Evolutionary conservation across 306 rosid species (phyloP).

Genomic region (Medicago lupulina): DNA sequence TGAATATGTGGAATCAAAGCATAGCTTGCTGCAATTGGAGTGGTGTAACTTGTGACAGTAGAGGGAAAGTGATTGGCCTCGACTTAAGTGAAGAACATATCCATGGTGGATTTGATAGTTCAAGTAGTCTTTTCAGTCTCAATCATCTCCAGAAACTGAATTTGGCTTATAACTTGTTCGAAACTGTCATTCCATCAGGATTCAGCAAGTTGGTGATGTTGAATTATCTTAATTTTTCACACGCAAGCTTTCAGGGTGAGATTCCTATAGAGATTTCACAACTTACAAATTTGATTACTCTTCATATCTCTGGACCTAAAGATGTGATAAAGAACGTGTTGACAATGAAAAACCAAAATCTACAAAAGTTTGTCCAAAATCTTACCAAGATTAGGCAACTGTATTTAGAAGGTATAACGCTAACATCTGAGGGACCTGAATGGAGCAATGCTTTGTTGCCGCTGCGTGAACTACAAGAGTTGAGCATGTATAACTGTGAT

Average conservation of each 20-base stretch:
- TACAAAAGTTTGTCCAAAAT: conserved; percentile 24
- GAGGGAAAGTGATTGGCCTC: conserved; percentile 28
- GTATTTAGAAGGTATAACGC: conserved; percentile 46
- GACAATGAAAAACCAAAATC: conserved; percentile 30
- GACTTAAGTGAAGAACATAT: conserved; percentile 18
- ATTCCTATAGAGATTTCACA: too few species aligned
- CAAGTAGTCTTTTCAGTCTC: conserved; percentile 41
- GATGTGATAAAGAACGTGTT: not conserved
- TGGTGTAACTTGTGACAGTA: conserved; percentile 47
- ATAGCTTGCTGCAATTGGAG: conserved; percentile 46
- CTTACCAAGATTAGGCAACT: conserved; percentile 37
- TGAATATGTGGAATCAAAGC: not conserved
- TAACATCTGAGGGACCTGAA: conserved; percentile 42
- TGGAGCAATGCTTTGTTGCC: conserved; percentile 48
- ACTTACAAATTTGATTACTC: conserved; percentile 34
- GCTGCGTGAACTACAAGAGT: not conserved
- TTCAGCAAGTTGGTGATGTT: too few species aligned
- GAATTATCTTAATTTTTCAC: too few species aligned
- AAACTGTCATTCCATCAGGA: conserved; percentile 12
- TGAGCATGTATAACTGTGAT: conserved; percentile 39
- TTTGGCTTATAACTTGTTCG: not conserved
- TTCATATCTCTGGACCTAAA: conserved; percentile 26
- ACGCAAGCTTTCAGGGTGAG: too few species aligned
- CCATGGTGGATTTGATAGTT: conserved; percentile 15
- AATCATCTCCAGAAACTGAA: conserved; percentile 31